A percentile compares a stretch with the other conserved stretches of the same genome.
Conservation (phyloP, 352 stramenopile species). For the Phytophthora capsici region DNA sequence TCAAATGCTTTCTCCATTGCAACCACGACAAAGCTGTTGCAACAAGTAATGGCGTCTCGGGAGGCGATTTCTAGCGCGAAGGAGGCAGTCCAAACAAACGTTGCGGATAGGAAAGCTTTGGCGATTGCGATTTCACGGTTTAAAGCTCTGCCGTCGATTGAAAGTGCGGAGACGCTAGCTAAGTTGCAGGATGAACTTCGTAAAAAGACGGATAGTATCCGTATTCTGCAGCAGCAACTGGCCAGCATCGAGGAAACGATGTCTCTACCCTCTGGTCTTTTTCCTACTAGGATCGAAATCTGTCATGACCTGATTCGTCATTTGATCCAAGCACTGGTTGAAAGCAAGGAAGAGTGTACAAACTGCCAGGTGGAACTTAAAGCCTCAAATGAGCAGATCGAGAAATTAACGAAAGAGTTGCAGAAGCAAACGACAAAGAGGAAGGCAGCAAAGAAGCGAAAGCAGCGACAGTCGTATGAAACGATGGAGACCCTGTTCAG, state of each 20-base stretch:
- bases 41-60: conserved; percentile 51
- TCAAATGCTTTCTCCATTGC: conserved; percentile 30
- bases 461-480: conserved; percentile 46
- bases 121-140: conserved; percentile 47
- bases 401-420: conserved; percentile 30
- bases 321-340: conserved; percentile 52
- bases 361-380: conserved; percentile 7
- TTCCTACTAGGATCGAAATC: conserved; percentile 41
- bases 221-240: conserved; percentile 69
- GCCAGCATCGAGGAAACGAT: conserved; percentile 57
- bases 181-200: conserved; percentile 45
- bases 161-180: conserved; percentile 33
- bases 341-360: conserved; percentile 38
- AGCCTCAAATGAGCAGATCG: conserved; percentile 15
- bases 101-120: conserved; percentile 61
- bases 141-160: conserved; percentile 17
- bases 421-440: conserved; percentile 39
- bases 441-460: conserved; percentile 48
- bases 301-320: conserved; percentile 66
- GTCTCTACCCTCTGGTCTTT: conserved; percentile 43
- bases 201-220: conserved; percentile 65
- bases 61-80: conserved; percentile 58
- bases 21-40: conserved; percentile 38
- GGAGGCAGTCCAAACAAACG: conserved; percentile 52
- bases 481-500: conserved; percentile 54